Evolutionary conservation across 805 yeast genomes (phyloP).

Genomic region (Starmerella tilneyi): DNA sequence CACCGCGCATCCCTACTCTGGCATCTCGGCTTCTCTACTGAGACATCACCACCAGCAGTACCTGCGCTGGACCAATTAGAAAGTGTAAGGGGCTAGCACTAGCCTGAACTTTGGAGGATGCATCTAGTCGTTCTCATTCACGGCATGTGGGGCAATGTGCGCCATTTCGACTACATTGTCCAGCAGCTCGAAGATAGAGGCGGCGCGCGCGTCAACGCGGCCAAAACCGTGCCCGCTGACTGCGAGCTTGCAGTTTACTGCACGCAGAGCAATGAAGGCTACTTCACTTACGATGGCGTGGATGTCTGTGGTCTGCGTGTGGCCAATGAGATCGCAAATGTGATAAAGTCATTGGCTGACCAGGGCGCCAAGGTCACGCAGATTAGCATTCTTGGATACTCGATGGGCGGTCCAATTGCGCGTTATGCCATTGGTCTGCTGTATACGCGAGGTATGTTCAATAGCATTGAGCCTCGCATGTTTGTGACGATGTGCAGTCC

Average conservation of each 20-base stretch:
- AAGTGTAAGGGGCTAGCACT: no score
- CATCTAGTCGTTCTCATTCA: slow-evolving; percentile 24
- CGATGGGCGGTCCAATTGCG: slow-evolving; percentile 77
- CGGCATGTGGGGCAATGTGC: slow-evolving; percentile 62
- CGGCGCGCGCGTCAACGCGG: slow-evolving; percentile 6
- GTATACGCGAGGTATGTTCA: slow-evolving; percentile 44
- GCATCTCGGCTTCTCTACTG: no score
- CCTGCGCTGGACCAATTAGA: neutral
- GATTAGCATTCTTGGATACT: slow-evolving; percentile 75
- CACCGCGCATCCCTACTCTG: no score
- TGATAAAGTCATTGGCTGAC: slow-evolving; percentile 28
- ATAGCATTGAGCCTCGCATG: slow-evolving; percentile 45
- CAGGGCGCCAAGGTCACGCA: slow-evolving; percentile 40
- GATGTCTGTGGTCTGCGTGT: slow-evolving; percentile 75
- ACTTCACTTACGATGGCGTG: slow-evolving; percentile 74
- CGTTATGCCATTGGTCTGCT: slow-evolving; percentile 71
- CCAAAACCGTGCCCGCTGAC: slow-evolving; percentile 31
- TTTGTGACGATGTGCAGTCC: slow-evolving; percentile 60
- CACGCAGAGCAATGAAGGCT: slow-evolving; percentile 56
- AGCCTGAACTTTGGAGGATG: slow-evolving; percentile 4
- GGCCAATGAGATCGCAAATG: slow-evolving; percentile 49
- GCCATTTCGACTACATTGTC: slow-evolving; percentile 55
- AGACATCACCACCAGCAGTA: neutral
- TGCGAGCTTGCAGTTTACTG: slow-evolving; percentile 37
- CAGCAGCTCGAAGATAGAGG: slow-evolving; percentile 35